A percentile compares a stretch with the other conserved stretches of the same genome.
Conservation (phyloP, 2,329 filamentous ascomycete genomes). For the Alternaria infectoria region DNA sequence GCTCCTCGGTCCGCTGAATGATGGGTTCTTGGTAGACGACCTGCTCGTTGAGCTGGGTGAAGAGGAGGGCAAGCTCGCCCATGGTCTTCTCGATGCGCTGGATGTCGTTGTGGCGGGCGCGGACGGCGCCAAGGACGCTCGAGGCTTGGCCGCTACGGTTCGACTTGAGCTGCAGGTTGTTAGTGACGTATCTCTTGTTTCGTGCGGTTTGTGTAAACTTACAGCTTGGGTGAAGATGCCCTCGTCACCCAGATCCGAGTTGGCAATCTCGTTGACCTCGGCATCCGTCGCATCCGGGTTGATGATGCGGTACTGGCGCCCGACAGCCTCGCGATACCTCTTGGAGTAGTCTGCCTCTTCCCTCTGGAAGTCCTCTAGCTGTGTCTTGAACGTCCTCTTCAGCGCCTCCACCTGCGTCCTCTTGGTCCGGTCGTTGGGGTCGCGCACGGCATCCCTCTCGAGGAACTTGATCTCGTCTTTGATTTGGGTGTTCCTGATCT, state of each 20-base stretch:
- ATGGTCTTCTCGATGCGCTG: constrained; percentile 80
- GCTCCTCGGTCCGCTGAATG: constrained; percentile 67
- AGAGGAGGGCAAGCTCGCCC: constrained; percentile 71
- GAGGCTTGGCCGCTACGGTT: constrained; percentile 77
- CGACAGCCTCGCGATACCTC: constrained; percentile 78
- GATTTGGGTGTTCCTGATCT: constrained; percentile 63
- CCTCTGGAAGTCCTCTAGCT: constrained; percentile 72
- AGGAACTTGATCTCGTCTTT: constrained; percentile 79
- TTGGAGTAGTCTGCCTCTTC: constrained; percentile 75
- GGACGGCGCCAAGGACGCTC: constrained; percentile 77
- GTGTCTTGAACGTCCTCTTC: constrained; percentile 74
- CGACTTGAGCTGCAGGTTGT: constrained; percentile 66
- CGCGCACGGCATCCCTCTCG: constrained; percentile 72
- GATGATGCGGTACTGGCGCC: constrained; percentile 80
- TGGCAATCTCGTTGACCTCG: constrained; percentile 72
- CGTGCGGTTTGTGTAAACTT: constrained; percentile 46
- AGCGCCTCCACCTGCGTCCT: constrained; percentile 71
- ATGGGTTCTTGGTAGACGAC: constrained; percentile 74
- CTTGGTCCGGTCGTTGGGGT: constrained; percentile 70
- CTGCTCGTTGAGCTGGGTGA: constrained; percentile 75
- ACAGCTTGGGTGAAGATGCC: constrained; percentile 84
- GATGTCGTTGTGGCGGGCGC: constrained; percentile 82
- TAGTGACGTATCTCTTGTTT: background rate
- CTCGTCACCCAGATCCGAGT: constrained; percentile 77
- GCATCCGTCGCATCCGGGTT: constrained; percentile 79